Base-by-base conservation (phyloP, 306 rosid genomes). In the Castanea sativa region DNA sequence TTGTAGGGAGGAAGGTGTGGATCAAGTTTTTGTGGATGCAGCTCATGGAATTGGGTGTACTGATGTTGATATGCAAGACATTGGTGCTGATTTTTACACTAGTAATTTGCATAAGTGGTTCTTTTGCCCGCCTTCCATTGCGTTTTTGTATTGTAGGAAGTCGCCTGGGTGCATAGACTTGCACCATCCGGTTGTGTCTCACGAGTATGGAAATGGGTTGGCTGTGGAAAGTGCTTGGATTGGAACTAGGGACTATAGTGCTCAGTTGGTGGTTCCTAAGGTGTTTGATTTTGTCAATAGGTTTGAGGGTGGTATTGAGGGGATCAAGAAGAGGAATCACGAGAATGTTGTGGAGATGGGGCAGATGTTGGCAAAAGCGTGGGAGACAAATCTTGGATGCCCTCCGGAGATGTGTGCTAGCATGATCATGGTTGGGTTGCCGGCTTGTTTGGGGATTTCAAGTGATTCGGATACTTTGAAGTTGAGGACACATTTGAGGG, bases 81-180 rank as follows among this genome's bases (percentile, higher is more conserved):
- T 96, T 83, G 99, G 94, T 32, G 99, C 98, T 20, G 99, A 96
- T 81, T 96, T 83, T 58, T 96, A 96, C n/a, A 92, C 99, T 15
- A 96, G 98, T 60, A 93, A 91, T 88, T 83, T 96, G 92, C 97
- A 96, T 21, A 96, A 96, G 73, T 96, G 99, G 99, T 87, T 93
- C 81, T 96, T 96, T 79, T 96, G 98, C 81, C 99, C 99, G 1
- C 99, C 99, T 33, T 88, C 98, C 0, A 77, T 96, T 71, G 99
- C 99, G 7, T 86, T 96, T 75, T 65, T 96, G 87, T 91, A 96
- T 55, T 69, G 86, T 43, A 80, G 88, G 80, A 88, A 81, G 65
- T 79, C 90, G 2, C 69, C 88, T 8, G 73, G 75, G 73, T 23
- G 65, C 64, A 71, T 85, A 60, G 94, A 87, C 25, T 80, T 93